phyloP scores from a whole-genome alignment of 768 basidiomycete genomes.

The Rhizopogon sp. region DNA sequence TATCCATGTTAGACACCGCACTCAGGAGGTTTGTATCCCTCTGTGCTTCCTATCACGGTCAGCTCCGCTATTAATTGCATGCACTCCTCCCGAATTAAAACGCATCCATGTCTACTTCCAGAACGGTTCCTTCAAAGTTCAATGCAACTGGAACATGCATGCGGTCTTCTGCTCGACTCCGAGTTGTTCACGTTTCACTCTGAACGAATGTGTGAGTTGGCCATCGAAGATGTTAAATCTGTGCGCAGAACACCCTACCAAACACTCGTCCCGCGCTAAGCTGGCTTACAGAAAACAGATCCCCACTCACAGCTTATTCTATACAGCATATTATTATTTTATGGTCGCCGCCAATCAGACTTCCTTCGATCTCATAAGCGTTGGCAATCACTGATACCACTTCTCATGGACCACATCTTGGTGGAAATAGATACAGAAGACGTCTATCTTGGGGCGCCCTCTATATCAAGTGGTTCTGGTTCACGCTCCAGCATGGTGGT shows the following conservation, averaged over 20 bases:
- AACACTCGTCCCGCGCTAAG: slow-evolving; percentile 4
- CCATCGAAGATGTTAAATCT: slow-evolving; percentile 62
- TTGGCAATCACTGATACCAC: slow-evolving; percentile 78
- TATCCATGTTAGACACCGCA: slow-evolving; percentile 74
- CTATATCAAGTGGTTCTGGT: slow-evolving; percentile 21
- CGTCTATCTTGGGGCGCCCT: slow-evolving; percentile 38
- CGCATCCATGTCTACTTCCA: slow-evolving; percentile 20
- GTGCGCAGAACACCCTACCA: slow-evolving; percentile 36
- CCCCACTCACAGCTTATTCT: slow-evolving; percentile 80
- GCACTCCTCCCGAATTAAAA: neutral
- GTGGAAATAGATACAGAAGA: slow-evolving; percentile 77
- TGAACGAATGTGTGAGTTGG: slow-evolving; percentile 82
- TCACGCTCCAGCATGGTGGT: slow-evolving; percentile 36
- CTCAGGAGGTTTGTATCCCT: slow-evolving; percentile 72
- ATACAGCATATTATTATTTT: slow-evolving; percentile 70
- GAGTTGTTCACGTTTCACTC: slow-evolving; percentile 91
- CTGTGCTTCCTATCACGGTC: slow-evolving; percentile 85
- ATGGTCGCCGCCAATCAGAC: slow-evolving; percentile 62
- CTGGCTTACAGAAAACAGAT: slow-evolving; percentile 60
- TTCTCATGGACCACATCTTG: slow-evolving; percentile 79
- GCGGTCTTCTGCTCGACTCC: slow-evolving; percentile 68
- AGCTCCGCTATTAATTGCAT: slow-evolving; percentile 18
- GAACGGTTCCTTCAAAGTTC: slow-evolving; percentile 86
- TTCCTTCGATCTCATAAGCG: slow-evolving; percentile 78
- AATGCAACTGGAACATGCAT: slow-evolving; percentile 81